Conservation (phyloP, 352 stramenopile genomes). For the Phytophthora idaei region DNA sequence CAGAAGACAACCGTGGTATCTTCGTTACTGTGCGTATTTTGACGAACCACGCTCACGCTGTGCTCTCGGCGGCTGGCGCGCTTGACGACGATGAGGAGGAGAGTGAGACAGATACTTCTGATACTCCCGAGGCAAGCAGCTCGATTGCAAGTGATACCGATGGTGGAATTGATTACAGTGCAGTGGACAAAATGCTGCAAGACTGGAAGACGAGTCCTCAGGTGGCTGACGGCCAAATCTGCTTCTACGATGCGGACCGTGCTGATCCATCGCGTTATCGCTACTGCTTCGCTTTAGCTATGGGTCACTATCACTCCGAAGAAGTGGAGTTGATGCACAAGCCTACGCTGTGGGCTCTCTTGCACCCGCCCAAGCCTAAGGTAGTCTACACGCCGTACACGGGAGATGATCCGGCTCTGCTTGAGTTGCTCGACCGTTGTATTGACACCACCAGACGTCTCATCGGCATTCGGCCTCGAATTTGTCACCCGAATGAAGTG, state of each 20-base stretch:
- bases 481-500: slow-evolving; percentile 60
- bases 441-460: slow-evolving; percentile 66
- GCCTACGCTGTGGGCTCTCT: slow-evolving; percentile 35
- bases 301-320: slow-evolving; percentile 61
- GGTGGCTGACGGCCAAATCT: slow-evolving; percentile 64
- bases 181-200: slow-evolving; percentile 22
- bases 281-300: slow-evolving; percentile 70
- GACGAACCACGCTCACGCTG: slow-evolving; percentile 27
- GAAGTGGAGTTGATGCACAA: slow-evolving; percentile 54
- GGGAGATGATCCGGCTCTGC: slow-evolving; percentile 48
- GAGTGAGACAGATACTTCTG: slow-evolving; percentile 1
- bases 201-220: slow-evolving; percentile 43
- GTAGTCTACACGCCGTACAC: slow-evolving; percentile 61
- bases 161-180: slow-evolving; percentile 1
- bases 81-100: slow-evolving; percentile 20
- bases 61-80: slow-evolving; percentile 16
- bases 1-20: slow-evolving; percentile 39
- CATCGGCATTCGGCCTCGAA: slow-evolving; percentile 44
- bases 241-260: slow-evolving; percentile 70
- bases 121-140: slow-evolving; percentile 15
- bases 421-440: slow-evolving; percentile 60
- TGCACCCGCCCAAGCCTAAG: slow-evolving; percentile 44
- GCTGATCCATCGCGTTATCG: slow-evolving; percentile 54
- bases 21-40: slow-evolving; percentile 39
- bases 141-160: not conserved